A percentile compares a stretch with the other conserved stretches of the same genome.
Conservation (phyloP, 2,329 filamentous ascomycete genomes). For the Dactylellina drechsleri region DNA sequence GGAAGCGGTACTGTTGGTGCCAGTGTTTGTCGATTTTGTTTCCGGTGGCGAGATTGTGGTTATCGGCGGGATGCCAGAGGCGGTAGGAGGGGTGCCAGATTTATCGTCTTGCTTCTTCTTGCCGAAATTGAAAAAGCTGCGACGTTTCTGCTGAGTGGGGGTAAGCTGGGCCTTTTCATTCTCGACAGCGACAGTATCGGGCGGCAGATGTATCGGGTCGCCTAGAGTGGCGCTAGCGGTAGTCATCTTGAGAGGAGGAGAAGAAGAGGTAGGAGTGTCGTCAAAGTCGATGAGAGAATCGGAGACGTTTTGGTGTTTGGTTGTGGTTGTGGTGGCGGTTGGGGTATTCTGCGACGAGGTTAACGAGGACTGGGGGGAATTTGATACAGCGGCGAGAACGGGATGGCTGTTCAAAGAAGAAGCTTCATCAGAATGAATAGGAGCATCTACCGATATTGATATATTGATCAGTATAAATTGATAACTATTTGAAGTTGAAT, state of each 20-base stretch:
- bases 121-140: constrained; percentile 69
- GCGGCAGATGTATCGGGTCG: constrained; percentile 51
- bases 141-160: constrained; percentile 50
- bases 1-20: constrained; percentile 46
- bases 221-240: constrained; percentile 36
- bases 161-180: constrained; percentile 52
- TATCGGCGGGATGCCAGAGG: constrained; percentile 59
- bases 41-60: constrained; percentile 61
- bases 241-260: constrained; percentile 31
- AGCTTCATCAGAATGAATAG: constrained; percentile 50
- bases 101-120: constrained; percentile 69
- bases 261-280: constrained; percentile 7
- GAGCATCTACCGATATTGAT: constrained; percentile 25
- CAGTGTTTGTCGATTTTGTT: constrained; percentile 32
- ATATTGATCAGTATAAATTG: constrained; percentile 5
- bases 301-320: constrained; percentile 8
- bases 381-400: constrained; percentile 43
- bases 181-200: constrained; percentile 39
- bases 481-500: background rate
- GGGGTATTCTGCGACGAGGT: background rate
- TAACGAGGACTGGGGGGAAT: constrained; percentile 28
- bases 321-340: constrained; percentile 30
- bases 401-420: constrained; percentile 50
- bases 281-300: constrained; percentile 47
- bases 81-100: constrained; percentile 57